Evolutionary conservation across 768 basidiomycete genomes (phyloP), one percentile per base, ranked within the genome.

Genomic region (Leccinum variicolor): DNA sequence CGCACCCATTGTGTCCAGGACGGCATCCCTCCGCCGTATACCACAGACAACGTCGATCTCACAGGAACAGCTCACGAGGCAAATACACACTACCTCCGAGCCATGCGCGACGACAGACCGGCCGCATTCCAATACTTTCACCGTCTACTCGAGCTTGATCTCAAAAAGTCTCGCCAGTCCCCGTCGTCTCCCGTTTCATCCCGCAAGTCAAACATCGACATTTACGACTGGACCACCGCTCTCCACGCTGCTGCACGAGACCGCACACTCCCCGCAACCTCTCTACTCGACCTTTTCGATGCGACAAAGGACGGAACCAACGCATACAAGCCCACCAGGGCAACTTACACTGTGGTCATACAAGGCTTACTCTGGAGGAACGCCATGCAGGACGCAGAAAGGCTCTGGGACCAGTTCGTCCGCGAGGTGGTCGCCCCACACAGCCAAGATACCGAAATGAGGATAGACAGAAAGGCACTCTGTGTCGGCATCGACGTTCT

Each of bases 341-440:
- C 73, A 0, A 78, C 84, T 0, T 80, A 84, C 62, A 84, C 83
- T 19, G 70, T 83, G 28, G 69, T 84, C 56, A 75, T 89, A 41
- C 78, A 78, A 29, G 85, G 81, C 1, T 70, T 88, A 8, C 61
- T 85, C 13, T 69, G 72, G 11, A 80, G 81, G 49, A 61, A 71
- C 26, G 75, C 77, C 14, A 70, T 68, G 54, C 50, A 65, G 7
- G 66, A 73, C 2, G 85, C 86, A 0, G 64, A 76, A 36, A 61
- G 62, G 2, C 69, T 77, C 25, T 85, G 82, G 82, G 65, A 73
- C 26, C 69, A 73, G 49, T 74, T 84, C 10, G 41, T 68, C 15
- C 19, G 31, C 1, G 56, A 63, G 17, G 65, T 65, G 3, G 63
- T 56, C 26, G 21, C 11, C 3, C 56, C 59, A 17, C 53, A 45